Evolutionary conservation across 306 rosid genomes (phyloP).

Genomic region (Sphenostylis stenocarpa): DNA sequence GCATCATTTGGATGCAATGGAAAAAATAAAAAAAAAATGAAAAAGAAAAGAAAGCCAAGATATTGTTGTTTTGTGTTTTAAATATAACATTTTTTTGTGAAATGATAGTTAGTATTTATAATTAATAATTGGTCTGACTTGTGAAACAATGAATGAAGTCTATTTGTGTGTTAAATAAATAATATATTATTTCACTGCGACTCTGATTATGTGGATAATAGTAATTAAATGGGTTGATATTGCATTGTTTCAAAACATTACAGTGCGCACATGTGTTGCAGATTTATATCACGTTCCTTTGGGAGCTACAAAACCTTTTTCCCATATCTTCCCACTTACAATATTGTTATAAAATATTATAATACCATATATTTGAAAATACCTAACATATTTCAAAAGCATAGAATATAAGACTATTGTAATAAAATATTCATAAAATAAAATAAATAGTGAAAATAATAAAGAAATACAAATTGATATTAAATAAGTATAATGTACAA

Average conservation of each 20-base stretch:
- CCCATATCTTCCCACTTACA: background rate
- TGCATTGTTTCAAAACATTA: background rate
- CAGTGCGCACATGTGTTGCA: conserved; percentile 21
- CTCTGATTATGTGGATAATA: conserved; percentile 16
- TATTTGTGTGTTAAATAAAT: conserved; percentile 2
- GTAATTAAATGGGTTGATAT: conserved; percentile 15
- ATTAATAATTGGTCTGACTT: conserved; percentile 16
- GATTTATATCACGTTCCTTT: background rate
- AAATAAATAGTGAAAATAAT: too few species aligned
- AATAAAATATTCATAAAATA: too few species aligned
- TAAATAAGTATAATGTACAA: too few species aligned
- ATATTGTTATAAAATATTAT: too few species aligned
- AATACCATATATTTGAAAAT: too few species aligned
- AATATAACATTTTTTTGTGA: conserved; percentile 1
- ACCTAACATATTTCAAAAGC: too few species aligned
- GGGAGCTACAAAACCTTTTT: background rate
- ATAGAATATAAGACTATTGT: too few species aligned
- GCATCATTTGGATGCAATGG: conserved; percentile 16
- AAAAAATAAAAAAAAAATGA: background rate
- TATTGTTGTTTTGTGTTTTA: conserved; percentile 10
- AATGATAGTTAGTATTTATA: conserved; percentile 8
- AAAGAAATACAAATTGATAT: too few species aligned
- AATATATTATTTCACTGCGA: background rate
- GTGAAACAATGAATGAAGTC: conserved; percentile 33
- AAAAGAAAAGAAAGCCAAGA: too few species aligned